phyloP scores from a whole-genome alignment of 192 early-diverging fungal genomes.

The Bifiguratus adelaidae region DNA sequence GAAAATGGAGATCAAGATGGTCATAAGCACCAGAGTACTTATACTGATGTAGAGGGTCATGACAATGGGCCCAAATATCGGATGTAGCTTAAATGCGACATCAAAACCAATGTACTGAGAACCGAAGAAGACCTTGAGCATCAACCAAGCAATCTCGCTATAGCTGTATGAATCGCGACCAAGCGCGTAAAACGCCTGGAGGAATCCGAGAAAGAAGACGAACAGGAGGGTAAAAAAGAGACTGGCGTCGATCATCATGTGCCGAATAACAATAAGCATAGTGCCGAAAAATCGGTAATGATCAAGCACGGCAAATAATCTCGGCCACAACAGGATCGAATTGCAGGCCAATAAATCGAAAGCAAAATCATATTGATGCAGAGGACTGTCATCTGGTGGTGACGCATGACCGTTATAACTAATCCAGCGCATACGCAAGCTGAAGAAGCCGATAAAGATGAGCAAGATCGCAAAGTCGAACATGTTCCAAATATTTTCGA shows the following conservation, averaged over 20 bases:
- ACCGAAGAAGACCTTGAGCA: slow-evolving; percentile 27
- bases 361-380: slow-evolving; percentile 11
- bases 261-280: slow-evolving; percentile 25
- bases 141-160: slow-evolving; percentile 23
- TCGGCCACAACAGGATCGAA: slow-evolving; percentile 26
- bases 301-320: slow-evolving; percentile 26
- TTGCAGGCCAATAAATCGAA: slow-evolving; percentile 26
- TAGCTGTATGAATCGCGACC: neutral
- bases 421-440: slow-evolving; percentile 13
- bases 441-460: slow-evolving; percentile 20
- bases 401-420: no score
- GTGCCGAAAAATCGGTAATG: slow-evolving; percentile 28
- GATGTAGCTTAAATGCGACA: slow-evolving; percentile 15
- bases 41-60: slow-evolving; percentile 30
- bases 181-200: slow-evolving; percentile 21
- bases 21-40: slow-evolving; percentile 22
- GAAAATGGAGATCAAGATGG: slow-evolving; percentile 27
- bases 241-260: slow-evolving; percentile 26
- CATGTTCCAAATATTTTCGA: slow-evolving; percentile 30
- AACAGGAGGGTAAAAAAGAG: slow-evolving; percentile 21
- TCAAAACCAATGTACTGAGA: slow-evolving; percentile 27
- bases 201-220: slow-evolving; percentile 29
- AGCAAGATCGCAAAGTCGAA: slow-evolving; percentile 27
- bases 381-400: neutral
- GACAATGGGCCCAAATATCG: slow-evolving; percentile 19